phyloP scores from a whole-genome alignment of 2,329 filamentous ascomycete genomes.

The Hypocrella siamensis region DNA sequence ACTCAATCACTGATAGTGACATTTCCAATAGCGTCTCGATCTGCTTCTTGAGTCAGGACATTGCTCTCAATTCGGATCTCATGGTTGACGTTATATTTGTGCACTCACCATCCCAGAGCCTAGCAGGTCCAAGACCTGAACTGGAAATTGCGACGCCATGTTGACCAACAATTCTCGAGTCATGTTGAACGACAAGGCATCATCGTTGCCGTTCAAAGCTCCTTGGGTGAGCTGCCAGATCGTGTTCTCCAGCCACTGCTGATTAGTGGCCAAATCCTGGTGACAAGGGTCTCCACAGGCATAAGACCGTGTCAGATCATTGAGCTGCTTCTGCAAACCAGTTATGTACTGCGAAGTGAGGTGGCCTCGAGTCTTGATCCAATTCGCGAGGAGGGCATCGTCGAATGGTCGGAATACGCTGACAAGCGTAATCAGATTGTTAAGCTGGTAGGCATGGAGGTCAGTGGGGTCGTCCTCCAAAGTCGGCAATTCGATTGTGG shows the following conservation, averaged over 20 bases:
- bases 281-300: constrained; percentile 38
- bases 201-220: constrained; percentile 25
- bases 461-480: constrained; percentile 44
- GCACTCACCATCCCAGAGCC: constrained; percentile 53
- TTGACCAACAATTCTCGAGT: constrained; percentile 45
- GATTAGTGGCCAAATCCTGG: constrained; percentile 39
- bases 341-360: constrained; percentile 41
- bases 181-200: constrained; percentile 49
- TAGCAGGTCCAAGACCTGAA: constrained; percentile 61
- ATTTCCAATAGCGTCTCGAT: constrained; percentile 72
- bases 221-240: constrained; percentile 47
- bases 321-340: constrained; percentile 45
- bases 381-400: constrained; percentile 44
- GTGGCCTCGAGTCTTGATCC: constrained; percentile 48
- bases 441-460: constrained; percentile 34
- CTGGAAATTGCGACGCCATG: constrained; percentile 57
- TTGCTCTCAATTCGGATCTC: neutral
- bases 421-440: constrained; percentile 42
- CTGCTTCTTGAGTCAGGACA: constrained; percentile 15
- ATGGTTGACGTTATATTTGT: neutral
- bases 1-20: constrained; percentile 56
- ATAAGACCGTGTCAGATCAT: constrained; percentile 35
- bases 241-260: constrained; percentile 50
- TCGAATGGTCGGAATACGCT: constrained; percentile 52
- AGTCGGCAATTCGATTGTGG: constrained; percentile 50